Base-by-base conservation (phyloP, 1,284 basidiomycete species). In the Heterobasidion occidentale region DNA sequence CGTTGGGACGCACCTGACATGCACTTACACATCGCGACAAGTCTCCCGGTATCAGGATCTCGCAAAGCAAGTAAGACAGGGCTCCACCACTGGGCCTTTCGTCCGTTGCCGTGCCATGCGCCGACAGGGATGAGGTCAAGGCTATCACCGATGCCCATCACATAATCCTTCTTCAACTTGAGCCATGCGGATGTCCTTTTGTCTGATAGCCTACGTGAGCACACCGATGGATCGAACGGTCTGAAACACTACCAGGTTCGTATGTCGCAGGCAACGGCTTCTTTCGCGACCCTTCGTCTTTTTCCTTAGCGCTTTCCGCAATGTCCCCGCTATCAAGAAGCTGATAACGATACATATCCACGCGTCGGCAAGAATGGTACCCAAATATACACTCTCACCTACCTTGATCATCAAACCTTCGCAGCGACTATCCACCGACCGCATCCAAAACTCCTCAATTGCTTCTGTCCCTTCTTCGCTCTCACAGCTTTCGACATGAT, bases 371-470 rank as follows among this genome's bases (percentile, higher is more conserved):
- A 42, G 38, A 42, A 42, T 9, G 7, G 9, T 9, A 51, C 11
- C 15, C 27, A 27, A 9, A 36, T 11, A 36, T 27, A 27, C 27
- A 27, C 27, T n/a, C 11, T 17, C 46, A n/a, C 79, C 63, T 19
- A 92, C 88, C 75, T 97, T 98, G 66, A 97, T 82, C 94, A 98
- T 96, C 62, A 97, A 76, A 5, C 94, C 94, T 70, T 98, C 94
- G 59, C 90, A 92, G 57, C 86, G 86, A 67, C 85, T 85, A 64
- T 86, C 82, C n/a, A 93, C 79, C 5, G 92, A 88, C 59, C 77
- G 76, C 62, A 84, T 76, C 80, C 94, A 94, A 68, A 97, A 97
- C 9, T 76, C 78, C 65, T 89, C 81, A 9, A 97, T 78, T 9
- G 74, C 79, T 19, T 81, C 80, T 52, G 79, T 77, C 1, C 84